Conservation (phyloP, 371 early-diverging fungal genomes). For the Mortierella sp. region DNA sequence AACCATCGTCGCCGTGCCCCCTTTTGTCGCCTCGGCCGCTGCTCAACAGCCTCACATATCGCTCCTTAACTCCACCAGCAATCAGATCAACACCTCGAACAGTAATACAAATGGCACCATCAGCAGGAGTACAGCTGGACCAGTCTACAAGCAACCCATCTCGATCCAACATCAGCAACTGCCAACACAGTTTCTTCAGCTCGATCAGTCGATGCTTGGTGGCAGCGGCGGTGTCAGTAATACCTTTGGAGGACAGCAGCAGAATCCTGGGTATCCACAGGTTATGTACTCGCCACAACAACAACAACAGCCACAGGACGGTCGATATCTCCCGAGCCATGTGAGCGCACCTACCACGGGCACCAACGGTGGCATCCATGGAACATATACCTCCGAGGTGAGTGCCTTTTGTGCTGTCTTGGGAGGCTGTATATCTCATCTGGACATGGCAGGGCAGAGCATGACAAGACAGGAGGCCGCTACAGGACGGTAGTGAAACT, state of each 20-base stretch:
- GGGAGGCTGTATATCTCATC: no score
- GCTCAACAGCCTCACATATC: constrained; percentile 5
- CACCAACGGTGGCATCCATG: not conserved
- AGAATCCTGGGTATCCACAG: not conserved
- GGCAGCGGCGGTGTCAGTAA: not conserved
- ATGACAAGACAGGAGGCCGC: no score
- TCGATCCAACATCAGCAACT: constrained; percentile 35
- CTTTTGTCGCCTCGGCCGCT: not conserved
- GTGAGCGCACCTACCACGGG: not conserved
- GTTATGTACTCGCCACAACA: not conserved
- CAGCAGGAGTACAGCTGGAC: constrained; percentile 3
- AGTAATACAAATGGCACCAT: not conserved
- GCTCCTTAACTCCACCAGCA: not conserved
- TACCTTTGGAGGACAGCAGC: not conserved
- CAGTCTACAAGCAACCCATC: constrained; percentile 33
- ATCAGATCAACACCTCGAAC: constrained; percentile 5
- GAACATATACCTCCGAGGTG: constrained; percentile 8
- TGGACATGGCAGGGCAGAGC: no score
- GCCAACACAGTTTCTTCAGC: constrained; percentile 18
- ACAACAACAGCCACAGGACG: not conserved
- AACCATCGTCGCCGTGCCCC: constrained; percentile 2
- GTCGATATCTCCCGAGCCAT: not conserved
- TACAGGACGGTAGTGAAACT: no score
- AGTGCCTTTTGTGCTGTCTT: not conserved
- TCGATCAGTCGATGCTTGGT: constrained; percentile 4